A percentile compares a stretch with the other conserved stretches of the same genome.
Conservation (phyloP, 1,284 basidiomycete genomes). For the Heliocybe sulcata region DNA sequence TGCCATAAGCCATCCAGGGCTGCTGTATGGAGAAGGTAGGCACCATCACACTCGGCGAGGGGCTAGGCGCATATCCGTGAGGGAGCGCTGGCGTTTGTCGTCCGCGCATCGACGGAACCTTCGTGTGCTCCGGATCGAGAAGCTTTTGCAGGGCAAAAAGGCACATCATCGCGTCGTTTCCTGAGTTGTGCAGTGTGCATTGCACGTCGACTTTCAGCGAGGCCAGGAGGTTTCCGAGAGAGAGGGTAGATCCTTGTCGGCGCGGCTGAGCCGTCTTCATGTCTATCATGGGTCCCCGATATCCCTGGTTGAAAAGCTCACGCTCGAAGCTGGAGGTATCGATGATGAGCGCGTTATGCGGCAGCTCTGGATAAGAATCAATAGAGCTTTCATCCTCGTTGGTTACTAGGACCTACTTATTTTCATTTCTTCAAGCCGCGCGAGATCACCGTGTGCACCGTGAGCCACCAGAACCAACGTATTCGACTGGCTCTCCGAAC, state of each 20-base stretch:
- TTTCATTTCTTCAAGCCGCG: slow-evolving; percentile 64
- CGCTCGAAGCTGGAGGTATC: slow-evolving; percentile 62
- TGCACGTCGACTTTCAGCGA: slow-evolving; percentile 38
- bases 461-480: slow-evolving; percentile 72
- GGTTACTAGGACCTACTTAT: slow-evolving; percentile 49
- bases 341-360: slow-evolving; percentile 66
- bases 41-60: neutral
- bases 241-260: slow-evolving; percentile 38
- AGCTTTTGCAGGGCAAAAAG: slow-evolving; percentile 61
- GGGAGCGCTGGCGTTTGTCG: slow-evolving; percentile 10
- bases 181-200: slow-evolving; percentile 53
- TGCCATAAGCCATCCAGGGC: neutral
- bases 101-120: slow-evolving; percentile 11
- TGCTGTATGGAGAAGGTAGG: neutral
- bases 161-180: slow-evolving; percentile 63
- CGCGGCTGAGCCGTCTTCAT: slow-evolving; percentile 45
- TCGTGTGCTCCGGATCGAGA: slow-evolving; percentile 38
- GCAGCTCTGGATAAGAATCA: slow-evolving; percentile 41
- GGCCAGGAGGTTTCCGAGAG: slow-evolving; percentile 45
- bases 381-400: slow-evolving; percentile 6
- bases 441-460: slow-evolving; percentile 47
- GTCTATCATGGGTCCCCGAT: slow-evolving; percentile 53
- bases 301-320: slow-evolving; percentile 45
- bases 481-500: slow-evolving; percentile 68
- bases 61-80: slow-evolving; percentile 7